These are phyloP conservation scores for Microdochium bolleyi DNA, from an alignment of 2,329 filamentous ascomycete species.

Conservation along the genomic window DNA sequence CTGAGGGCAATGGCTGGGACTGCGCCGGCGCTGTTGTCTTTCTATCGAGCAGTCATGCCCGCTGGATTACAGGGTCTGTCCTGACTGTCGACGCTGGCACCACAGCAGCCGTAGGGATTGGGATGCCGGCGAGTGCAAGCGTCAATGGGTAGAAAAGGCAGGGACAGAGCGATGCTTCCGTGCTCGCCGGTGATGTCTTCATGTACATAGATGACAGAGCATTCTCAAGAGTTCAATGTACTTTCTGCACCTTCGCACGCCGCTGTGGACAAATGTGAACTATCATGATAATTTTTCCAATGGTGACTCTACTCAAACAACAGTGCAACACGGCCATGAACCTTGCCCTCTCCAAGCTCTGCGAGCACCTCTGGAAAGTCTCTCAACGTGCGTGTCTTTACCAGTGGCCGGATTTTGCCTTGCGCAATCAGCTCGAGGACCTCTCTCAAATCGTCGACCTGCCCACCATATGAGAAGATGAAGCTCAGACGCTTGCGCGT, in stretches of 20 bases:
- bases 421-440: conserved; percentile 24
- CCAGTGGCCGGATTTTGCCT: conserved; percentile 22
- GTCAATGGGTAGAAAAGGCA: neutral
- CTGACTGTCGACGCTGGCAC: conserved; percentile 33
- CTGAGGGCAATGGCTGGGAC: conserved; percentile 36
- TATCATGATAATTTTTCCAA: neutral
- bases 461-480: conserved; percentile 34
- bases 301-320: conserved; percentile 5
- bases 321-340: conserved; percentile 17
- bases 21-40: conserved; percentile 29
- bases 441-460: conserved; percentile 26
- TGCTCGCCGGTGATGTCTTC: neutral
- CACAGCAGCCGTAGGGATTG: conserved; percentile 16
- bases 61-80: conserved; percentile 34
- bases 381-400: conserved; percentile 20
- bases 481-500: conserved; percentile 30
- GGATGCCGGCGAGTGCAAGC: neutral
- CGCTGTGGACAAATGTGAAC: too few species aligned
- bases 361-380: conserved; percentile 24
- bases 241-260: too few species aligned
- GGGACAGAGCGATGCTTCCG: neutral
- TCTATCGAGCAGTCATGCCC: conserved; percentile 27
- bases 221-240: neutral
- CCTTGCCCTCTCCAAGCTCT: conserved; percentile 23
- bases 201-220: neutral